Base-by-base conservation (phyloP, 2,329 filamentous ascomycete species). In the Fusarium humuli region DNA sequence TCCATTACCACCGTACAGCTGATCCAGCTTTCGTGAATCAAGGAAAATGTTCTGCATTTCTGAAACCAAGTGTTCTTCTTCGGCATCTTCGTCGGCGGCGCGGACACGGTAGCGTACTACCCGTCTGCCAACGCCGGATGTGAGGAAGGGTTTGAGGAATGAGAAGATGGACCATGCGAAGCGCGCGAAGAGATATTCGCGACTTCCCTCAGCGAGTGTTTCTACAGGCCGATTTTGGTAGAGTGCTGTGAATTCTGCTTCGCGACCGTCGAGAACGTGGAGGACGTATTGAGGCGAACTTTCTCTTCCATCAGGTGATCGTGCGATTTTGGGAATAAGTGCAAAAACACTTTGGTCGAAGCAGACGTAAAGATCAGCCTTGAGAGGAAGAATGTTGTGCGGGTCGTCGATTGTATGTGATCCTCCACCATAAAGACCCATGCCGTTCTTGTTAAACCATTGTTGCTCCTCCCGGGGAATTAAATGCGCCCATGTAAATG, bases 371-470 rank as follows among this genome's bases (percentile, higher is more conserved):
- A 72, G 66, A 11, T 72, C 69, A 0, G 69, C 69, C 22, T 72
- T 72, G 3, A 72, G 48, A 1, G 69, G 69, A 2, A 72, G 8
- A 8, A 72, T 59, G 12, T 71, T 71, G 14, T 71, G 69, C 5
- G 57, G 69, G 4, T 71, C 69, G 6, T 71, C 69, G 32, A 71
- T 41, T 0, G 56, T 69, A 14, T 65, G 61, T 25, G 69, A 70
- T 18, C 69, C 69, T 8, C 69, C 69, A 0, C 69, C 69, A 3
- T 72, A 72, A 1, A 71, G 49, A 0, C 64, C 64, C 70, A 72
- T 72, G 1, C 70, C 70, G 7, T 72, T 72, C 3, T 71, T 69
- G 20, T 54, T 61, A 32, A 72, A 72, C 70, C 70, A 72, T 1
- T 65, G 48, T 2, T 68, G 65, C 3, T 73, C 70, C 13, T 71